These are phyloP conservation scores for Tanozyma kutaoensis DNA, from an alignment of 805 yeast genomes.

Conservation along the genomic window DNA sequence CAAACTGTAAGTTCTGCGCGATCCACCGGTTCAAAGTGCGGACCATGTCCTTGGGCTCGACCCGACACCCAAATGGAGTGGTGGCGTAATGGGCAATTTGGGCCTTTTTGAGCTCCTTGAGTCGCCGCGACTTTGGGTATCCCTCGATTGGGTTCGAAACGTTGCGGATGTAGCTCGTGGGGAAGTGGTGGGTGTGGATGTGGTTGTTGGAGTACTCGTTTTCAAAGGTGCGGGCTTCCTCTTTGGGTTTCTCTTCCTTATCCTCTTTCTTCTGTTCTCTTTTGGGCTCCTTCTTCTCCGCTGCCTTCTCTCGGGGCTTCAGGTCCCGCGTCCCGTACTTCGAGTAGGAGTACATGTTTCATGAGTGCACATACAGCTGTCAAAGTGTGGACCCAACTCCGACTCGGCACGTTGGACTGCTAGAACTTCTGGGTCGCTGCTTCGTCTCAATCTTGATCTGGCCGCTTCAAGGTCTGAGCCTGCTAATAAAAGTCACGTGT, in stretches of 20 bases:
- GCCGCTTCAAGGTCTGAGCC: no score
- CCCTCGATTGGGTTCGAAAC: conserved; percentile 59
- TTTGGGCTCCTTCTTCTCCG: no score
- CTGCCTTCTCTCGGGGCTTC: no score
- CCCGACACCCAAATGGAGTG: conserved; percentile 54
- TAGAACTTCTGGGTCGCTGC: no score
- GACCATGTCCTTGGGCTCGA: conserved; percentile 38
- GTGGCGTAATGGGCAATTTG: conserved; percentile 43
- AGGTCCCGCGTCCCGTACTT: background rate
- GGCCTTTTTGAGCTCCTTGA: conserved; percentile 50
- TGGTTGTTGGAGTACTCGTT: conserved; percentile 68
- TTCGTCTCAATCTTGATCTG: no score
- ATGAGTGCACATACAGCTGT: no score
- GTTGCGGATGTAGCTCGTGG: conserved; percentile 56
- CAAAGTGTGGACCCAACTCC: no score
- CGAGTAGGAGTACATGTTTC: background rate
- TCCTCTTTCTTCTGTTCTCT: no score
- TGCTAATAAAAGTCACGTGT: no score
- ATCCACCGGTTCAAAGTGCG: conserved; percentile 53
- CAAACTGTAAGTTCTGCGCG: conserved; percentile 49
- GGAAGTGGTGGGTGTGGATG: conserved; percentile 48
- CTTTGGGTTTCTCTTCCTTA: no score
- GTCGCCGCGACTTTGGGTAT: conserved; percentile 67
- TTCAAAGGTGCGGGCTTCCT: no score
- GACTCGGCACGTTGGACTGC: no score